Base-by-base conservation (phyloP, 495 filamentous ascomycete species). In the Penicilliopsis zonata region DNA sequence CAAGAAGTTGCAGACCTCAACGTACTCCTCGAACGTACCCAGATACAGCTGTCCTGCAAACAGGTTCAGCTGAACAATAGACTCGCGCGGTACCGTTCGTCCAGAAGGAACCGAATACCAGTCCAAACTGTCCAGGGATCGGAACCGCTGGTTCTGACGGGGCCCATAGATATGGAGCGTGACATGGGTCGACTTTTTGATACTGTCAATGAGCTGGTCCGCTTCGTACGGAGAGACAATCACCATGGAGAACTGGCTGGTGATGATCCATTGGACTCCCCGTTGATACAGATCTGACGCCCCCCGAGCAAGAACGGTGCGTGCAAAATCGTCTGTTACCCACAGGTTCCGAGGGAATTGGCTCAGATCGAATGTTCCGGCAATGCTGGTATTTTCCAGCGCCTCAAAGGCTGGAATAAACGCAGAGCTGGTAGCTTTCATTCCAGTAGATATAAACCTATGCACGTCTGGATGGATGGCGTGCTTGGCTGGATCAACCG, bases 21-120 rank as follows among this genome's bases (percentile, higher is more conserved):
- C 25, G 42, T 81, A 84, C 28, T 79, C 64, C 2, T 49, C 32
- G 31, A 62, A 72, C 1, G 57, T 59, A 9, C 33, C 33, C 5
- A 84, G 49, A 47, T 79, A 84, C 1, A 83, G 59, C 35, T 78
- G 71, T 7, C 79, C 78, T 0, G 79, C 61, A 41, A 82, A 84
- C 4, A 84, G 56, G 38, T 78, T 77, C 9, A 83, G 59, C 30
- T 76, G 59, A 2, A 55, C 45, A 2, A 53, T 26, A 13, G 67
- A 36, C 0, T 39, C 25, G 12, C 12, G 47, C 32, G 48, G 42
- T 26, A n/a, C 33, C n/a, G 3, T 29, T n/a, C 1, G 7, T 9
- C n/a, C 0, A n/a, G 19, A 13, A 8, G 10, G 14, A 18, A 54
- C 31, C 20, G 35, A 44, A 37, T 48, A 71, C 13, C 67, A 47